Percentiles rank a stretch among this genome's conserved stretches.
Evolutionary conservation across 495 filamentous ascomycete genomes (phyloP).

Genomic region (Penicillium samsonianum): DNA sequence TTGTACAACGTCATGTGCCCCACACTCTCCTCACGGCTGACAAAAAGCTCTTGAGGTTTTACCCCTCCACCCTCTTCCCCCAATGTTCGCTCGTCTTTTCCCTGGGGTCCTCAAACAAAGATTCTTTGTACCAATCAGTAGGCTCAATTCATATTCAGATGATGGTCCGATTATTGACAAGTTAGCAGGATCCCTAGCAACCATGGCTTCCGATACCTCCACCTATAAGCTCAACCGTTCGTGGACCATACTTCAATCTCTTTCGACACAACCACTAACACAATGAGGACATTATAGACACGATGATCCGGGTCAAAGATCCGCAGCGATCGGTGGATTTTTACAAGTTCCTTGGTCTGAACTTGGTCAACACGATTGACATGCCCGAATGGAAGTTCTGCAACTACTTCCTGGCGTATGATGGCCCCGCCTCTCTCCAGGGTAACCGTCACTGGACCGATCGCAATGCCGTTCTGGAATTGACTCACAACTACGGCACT

Average conservation of each 20-base stretch:
- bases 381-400: conserved; percentile 83
- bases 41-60: conserved; percentile 6
- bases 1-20: conserved; percentile 15
- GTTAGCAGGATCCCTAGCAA: conserved; percentile 43
- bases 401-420: conserved; percentile 57
- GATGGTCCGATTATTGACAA: conserved; percentile 18
- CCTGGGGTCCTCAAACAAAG: conserved; percentile 7
- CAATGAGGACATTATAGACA: conserved; percentile 32
- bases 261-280: conserved; percentile 9
- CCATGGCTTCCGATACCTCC: conserved; percentile 77
- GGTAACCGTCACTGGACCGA: conserved; percentile 75
- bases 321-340: conserved; percentile 88
- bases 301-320: conserved; percentile 92
- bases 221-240: conserved; percentile 89
- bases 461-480: conserved; percentile 85
- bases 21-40: conserved; percentile 20
- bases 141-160: not conserved
- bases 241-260: conserved; percentile 27
- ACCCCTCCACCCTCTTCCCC: conserved; percentile 4
- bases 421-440: conserved; percentile 76
- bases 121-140: conserved; percentile 10
- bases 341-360: conserved; percentile 93
- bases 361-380: conserved; percentile 72
- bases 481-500: conserved; percentile 97
- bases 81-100: conserved; percentile 11